phyloP scores from a whole-genome alignment of 78 protist species.

The Dictyostelium capitatum region DNA sequence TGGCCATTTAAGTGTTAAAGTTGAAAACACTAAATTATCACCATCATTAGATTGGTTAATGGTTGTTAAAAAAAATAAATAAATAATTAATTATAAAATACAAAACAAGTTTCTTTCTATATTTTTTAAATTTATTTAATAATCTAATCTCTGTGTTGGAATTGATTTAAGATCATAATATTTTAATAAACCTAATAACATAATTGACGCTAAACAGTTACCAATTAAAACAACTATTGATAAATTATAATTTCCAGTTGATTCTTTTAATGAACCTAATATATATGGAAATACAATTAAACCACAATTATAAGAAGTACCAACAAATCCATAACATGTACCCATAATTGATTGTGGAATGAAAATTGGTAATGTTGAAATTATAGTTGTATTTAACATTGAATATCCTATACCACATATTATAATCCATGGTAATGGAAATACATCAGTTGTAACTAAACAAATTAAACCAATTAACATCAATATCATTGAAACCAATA shows the following conservation, averaged over 20 bases:
- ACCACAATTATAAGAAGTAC: constrained; percentile 60
- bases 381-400: constrained; percentile 37
- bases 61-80: no score
- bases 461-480: constrained; percentile 14
- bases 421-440: constrained; percentile 39
- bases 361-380: constrained; percentile 49
- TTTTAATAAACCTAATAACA: constrained; percentile 41
- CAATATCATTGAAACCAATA: neutral
- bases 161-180: constrained; percentile 43
- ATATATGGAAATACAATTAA: constrained; percentile 42
- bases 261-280: constrained; percentile 33
- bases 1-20: neutral
- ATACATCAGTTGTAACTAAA: neutral
- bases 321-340: constrained; percentile 61
- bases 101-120: no score
- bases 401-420: constrained; percentile 63
- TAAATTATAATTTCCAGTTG: constrained; percentile 32
- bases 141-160: constrained; percentile 35
- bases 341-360: constrained; percentile 45
- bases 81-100: no score
- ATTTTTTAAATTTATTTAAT: neutral
- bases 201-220: neutral
- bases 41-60: neutral
- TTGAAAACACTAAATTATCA: neutral
- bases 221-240: constrained; percentile 17